Evolutionary conservation across 176 grass and related monocot genomes (phyloP), one percentile per base, ranked within the genome.

Genomic region (Poa pratensis): DNA sequence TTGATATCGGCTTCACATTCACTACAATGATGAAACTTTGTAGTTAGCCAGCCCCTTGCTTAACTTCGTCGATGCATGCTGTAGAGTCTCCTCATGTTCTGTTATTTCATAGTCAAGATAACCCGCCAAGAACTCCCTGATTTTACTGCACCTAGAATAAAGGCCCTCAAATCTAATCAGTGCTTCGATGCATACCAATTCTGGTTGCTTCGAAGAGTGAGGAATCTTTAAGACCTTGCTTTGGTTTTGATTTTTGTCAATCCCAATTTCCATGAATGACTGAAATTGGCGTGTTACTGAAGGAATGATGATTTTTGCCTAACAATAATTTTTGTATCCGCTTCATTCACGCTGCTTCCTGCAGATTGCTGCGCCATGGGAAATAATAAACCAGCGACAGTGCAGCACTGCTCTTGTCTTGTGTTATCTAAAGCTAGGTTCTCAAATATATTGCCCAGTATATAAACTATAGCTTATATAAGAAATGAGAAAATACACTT

Each of bases 161-260:
- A 15, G 3, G 15, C 40, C 1, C 2, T 9, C 35, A 8, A 46
- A 2, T 59, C 53, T 63, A 70, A 73, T 3, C 61, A 64, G 20
- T 45, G 5, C 46, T 73, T 35, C 24, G 18, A 24, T 52, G 54
- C 7, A 13, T 84, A 23, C 34, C 79, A 45, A 14, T 0, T 64
- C 13, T 48, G 19, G 19, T 89, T 82, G 46, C 32, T 76, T 82
- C 20, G 5, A 57, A 60, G 58, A 73, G 2, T 14, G 53, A 68
- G 18, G 48, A 15, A 34, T 40, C 9, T 67, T 32, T 18, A 66
- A 6, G 54, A 12, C 43, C 43, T 46, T 46, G 43, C 43, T 45
- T 45, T 45, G 9, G 9, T 45, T 45, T 12, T 45, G 9, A 45
- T 45, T 45, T 45, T 45, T 45, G 9, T 45, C 43, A 45, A 45